Conservation (phyloP, 441 rosid species). For the Erysimum cheiri region DNA sequence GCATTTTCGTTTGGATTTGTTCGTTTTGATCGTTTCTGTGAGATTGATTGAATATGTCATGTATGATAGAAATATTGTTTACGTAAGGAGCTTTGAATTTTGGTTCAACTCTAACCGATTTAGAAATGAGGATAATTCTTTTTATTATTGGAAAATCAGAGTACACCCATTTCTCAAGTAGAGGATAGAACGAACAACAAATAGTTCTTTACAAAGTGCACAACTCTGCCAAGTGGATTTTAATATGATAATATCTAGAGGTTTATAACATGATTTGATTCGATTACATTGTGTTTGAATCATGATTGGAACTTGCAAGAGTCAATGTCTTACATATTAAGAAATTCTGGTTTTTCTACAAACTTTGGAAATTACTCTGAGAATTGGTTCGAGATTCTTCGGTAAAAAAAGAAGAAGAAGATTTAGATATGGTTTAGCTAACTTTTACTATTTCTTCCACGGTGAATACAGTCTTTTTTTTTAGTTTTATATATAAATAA, state of each 20-base stretch:
- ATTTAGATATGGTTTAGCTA: neutral
- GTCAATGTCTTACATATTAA: neutral
- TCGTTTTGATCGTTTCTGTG: constrained; percentile 16
- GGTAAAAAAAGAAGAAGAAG: too few relatives aligned
- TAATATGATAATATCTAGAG: neutral
- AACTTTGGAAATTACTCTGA: neutral
- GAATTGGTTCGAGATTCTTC: neutral
- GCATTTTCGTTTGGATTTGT: constrained; percentile 32
- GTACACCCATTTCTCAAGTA: constrained; percentile 12
- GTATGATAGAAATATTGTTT: constrained; percentile 2
- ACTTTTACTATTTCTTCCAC: neutral
- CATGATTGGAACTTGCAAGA: neutral
- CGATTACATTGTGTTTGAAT: neutral
- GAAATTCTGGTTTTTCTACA: neutral
- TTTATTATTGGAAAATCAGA: neutral
- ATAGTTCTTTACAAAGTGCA: constrained; percentile 14
- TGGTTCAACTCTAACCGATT: neutral
- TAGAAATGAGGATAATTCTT: neutral
- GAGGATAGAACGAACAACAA: neutral
- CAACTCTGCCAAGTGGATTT: constrained; percentile 25
- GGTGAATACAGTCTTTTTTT: neutral
- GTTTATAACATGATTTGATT: neutral
- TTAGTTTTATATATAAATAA: too few relatives aligned
- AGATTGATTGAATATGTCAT: constrained; percentile 18
- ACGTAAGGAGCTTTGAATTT: constrained; percentile 20